phyloP scores from a whole-genome alignment of 2,329 filamentous ascomycete species.

The Pseudogymnoascus sp. region DNA sequence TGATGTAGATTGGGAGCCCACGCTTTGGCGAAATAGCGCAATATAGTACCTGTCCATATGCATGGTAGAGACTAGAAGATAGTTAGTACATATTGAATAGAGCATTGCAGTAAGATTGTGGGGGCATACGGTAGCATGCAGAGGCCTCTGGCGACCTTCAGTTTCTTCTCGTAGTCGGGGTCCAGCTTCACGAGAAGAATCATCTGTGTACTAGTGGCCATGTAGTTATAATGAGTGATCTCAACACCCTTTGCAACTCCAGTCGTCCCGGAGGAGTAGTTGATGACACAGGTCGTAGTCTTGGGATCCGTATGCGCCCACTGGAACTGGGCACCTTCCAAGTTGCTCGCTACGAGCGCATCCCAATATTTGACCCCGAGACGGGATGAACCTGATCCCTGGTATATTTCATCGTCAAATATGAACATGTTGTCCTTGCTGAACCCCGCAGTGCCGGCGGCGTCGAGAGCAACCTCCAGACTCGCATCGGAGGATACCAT shows the following conservation, averaged over 20 bases:
- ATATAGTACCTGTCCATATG: slow-evolving; percentile 64
- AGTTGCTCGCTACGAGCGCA: slow-evolving; percentile 44
- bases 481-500: slow-evolving; percentile 55
- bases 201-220: slow-evolving; percentile 61
- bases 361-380: slow-evolving; percentile 54
- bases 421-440: slow-evolving; percentile 50
- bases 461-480: slow-evolving; percentile 57
- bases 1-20: slow-evolving; percentile 65
- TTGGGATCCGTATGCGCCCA: slow-evolving; percentile 54
- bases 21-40: slow-evolving; percentile 50
- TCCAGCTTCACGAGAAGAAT: slow-evolving; percentile 17
- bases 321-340: slow-evolving; percentile 47
- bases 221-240: slow-evolving; percentile 69
- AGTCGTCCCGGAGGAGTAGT: slow-evolving; percentile 74
- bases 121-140: slow-evolving; percentile 19
- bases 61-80: slow-evolving; percentile 68
- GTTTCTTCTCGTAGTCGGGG: slow-evolving; percentile 13
- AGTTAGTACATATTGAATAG: slow-evolving; percentile 44
- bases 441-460: slow-evolving; percentile 52
- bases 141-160: slow-evolving; percentile 20
- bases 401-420: slow-evolving; percentile 51
- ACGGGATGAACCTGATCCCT: slow-evolving; percentile 31
- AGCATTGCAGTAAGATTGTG: neutral
- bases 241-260: slow-evolving; percentile 77
- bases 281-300: slow-evolving; percentile 56